A percentile compares a stretch with the other conserved stretches of the same genome.
phyloP scores from a whole-genome alignment of 148 eudicot species.

The Rhododendron griersonianum region DNA sequence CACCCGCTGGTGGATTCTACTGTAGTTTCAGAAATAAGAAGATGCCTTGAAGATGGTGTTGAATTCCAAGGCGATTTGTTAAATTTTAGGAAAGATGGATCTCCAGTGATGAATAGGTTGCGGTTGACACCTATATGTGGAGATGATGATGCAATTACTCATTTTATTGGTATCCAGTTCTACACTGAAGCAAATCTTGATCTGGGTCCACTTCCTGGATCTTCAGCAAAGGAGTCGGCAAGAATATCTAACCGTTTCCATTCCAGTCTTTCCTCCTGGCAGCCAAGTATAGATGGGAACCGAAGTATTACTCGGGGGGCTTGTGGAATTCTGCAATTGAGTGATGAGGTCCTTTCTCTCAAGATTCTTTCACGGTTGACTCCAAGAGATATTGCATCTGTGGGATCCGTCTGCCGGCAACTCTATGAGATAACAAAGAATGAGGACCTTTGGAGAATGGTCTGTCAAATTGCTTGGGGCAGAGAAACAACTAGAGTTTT shows the following conservation, averaged over 20 bases:
- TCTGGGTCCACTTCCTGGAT: constrained; percentile 74
- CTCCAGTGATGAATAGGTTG: constrained; percentile 79
- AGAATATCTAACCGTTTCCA: constrained; percentile 44
- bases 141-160: constrained; percentile 79
- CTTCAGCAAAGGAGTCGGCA: constrained; percentile 39
- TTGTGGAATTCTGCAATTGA: constrained; percentile 70
- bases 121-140: constrained; percentile 85
- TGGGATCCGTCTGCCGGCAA: constrained; percentile 67
- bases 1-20: constrained; percentile 85
- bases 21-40: constrained; percentile 79
- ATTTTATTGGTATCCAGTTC: constrained; percentile 80
- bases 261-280: constrained; percentile 47
- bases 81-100: constrained; percentile 87
- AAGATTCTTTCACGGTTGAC: constrained; percentile 72
- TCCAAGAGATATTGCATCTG: constrained; percentile 91
- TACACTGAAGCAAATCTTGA: constrained; percentile 69
- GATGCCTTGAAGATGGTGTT: constrained; percentile 76
- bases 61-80: constrained; percentile 91
- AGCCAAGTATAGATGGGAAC: constrained; percentile 32
- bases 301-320: constrained; percentile 42
- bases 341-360: constrained; percentile 77
- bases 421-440: constrained; percentile 68
- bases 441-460: constrained; percentile 90
- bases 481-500: constrained; percentile 77
- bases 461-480: constrained; percentile 98